Conservation (phyloP, 2,329 filamentous ascomycete species). For the Paradendryphiella salina region DNA sequence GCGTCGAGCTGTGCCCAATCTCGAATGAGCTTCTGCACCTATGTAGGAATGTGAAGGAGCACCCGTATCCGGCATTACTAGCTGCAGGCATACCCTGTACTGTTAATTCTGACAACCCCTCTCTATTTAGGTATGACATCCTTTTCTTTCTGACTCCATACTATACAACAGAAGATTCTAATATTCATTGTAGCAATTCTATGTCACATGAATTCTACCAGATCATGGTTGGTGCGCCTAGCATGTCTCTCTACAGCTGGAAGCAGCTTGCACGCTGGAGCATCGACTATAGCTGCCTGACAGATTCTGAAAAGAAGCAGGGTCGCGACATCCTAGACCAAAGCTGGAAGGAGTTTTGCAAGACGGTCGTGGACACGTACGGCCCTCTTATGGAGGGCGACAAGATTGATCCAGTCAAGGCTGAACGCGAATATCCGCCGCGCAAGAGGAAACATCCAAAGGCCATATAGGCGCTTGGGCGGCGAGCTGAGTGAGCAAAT, state of each 20-base stretch:
- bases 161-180: neutral
- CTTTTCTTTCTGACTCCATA: neutral
- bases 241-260: slow-evolving; percentile 71
- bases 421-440: slow-evolving; percentile 5
- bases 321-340: slow-evolving; percentile 55
- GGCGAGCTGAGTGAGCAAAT: neutral
- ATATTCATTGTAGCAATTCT: slow-evolving; percentile 58
- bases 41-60: slow-evolving; percentile 66
- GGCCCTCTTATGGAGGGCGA: slow-evolving; percentile 12
- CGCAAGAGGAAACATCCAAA: neutral
- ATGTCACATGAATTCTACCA: slow-evolving; percentile 79
- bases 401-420: slow-evolving; percentile 2
- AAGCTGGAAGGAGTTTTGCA: slow-evolving; percentile 63
- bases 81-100: slow-evolving; percentile 75
- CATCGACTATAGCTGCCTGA: slow-evolving; percentile 51
- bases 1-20: slow-evolving; percentile 76
- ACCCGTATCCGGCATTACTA: slow-evolving; percentile 68
- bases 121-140: slow-evolving; percentile 63
- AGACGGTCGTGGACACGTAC: slow-evolving; percentile 54
- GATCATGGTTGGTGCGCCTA: slow-evolving; percentile 67
- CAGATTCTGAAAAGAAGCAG: slow-evolving; percentile 46
- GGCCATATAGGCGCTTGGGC: neutral
- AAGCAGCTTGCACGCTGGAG: slow-evolving; percentile 62
- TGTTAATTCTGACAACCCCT: slow-evolving; percentile 74
- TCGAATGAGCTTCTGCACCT: slow-evolving; percentile 76